Conservation (phyloP, 2,329 filamentous ascomycete genomes). For the Aspergillus eucalypticola region DNA sequence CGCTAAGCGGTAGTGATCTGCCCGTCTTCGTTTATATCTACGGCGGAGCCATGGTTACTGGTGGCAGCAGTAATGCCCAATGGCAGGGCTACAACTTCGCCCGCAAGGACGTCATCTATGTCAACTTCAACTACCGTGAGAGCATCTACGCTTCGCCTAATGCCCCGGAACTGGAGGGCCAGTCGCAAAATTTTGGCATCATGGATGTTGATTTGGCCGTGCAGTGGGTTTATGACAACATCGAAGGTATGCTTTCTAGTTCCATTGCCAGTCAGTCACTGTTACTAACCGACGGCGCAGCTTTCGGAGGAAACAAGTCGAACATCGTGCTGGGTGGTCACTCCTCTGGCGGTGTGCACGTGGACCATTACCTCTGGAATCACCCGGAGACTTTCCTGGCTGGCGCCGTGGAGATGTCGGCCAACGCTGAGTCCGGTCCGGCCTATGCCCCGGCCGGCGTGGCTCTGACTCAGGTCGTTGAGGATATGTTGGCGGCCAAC, state of each 20-base stretch:
- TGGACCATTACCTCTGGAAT: conserved; percentile 28
- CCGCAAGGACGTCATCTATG: conserved; percentile 26
- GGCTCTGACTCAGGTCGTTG: conserved; percentile 20
- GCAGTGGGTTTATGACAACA: conserved; percentile 25
- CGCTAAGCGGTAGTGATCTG: conserved; percentile 12
- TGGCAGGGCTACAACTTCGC: conserved; percentile 27
- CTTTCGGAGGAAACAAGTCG: conserved; percentile 24
- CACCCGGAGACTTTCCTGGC: conserved; percentile 25
- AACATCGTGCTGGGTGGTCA: conserved; percentile 26
- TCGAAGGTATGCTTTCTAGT: conserved; percentile 15
- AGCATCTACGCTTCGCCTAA: conserved; percentile 25
- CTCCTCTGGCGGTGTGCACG: conserved; percentile 24
- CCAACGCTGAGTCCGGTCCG: conserved; percentile 25
- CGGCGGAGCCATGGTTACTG: conserved; percentile 63
- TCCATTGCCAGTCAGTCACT: neutral
- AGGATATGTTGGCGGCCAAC: conserved; percentile 21
- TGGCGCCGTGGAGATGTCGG: conserved; percentile 27
- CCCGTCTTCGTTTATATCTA: conserved; percentile 53
- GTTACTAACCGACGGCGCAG: conserved; percentile 4
- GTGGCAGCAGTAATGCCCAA: conserved; percentile 26
- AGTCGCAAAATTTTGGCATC: conserved; percentile 26
- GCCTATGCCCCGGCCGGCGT: conserved; percentile 20
- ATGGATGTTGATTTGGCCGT: conserved; percentile 23
- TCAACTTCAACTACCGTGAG: conserved; percentile 27
- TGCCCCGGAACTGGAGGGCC: conserved; percentile 22